Percentiles rank a stretch among this genome's conserved stretches.
phyloP scores from a whole-genome alignment of 192 early-diverging fungal genomes.

The Coemansia sp. region DNA sequence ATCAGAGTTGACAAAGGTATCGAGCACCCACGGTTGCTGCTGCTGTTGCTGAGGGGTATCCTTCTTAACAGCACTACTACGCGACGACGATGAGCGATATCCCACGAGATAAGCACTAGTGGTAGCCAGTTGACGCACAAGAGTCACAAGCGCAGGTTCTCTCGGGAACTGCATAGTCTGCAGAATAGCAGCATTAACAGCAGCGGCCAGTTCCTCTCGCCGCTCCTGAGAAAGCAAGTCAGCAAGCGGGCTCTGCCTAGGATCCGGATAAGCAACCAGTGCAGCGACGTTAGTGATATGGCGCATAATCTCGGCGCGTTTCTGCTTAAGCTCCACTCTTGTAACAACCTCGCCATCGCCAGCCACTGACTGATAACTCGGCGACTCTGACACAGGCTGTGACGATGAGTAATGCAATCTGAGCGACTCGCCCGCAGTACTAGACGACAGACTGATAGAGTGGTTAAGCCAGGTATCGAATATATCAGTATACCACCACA shows the following conservation, averaged over 20 bases:
- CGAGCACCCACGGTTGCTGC: slow-evolving; percentile 35
- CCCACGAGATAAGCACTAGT: slow-evolving; percentile 38
- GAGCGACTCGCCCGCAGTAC: neutral
- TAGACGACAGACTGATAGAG: slow-evolving; percentile 13
- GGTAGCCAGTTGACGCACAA: slow-evolving; percentile 45
- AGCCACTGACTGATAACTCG: too few relatives aligned
- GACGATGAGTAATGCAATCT: neutral
- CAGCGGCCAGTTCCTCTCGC: slow-evolving; percentile 27
- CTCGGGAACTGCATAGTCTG: slow-evolving; percentile 22
- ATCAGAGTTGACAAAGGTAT: slow-evolving; percentile 47
- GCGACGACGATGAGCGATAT: slow-evolving; percentile 17
- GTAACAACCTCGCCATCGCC: slow-evolving; percentile 14
- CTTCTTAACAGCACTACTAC: neutral
- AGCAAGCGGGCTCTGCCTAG: slow-evolving; percentile 29
- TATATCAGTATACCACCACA: slow-evolving; percentile 44
- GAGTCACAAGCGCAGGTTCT: slow-evolving; percentile 33
- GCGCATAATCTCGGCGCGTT: slow-evolving; percentile 39
- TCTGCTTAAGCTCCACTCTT: slow-evolving; percentile 33
- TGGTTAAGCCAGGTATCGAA: slow-evolving; percentile 42
- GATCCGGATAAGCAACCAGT: slow-evolving; percentile 39
- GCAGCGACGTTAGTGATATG: slow-evolving; percentile 48
- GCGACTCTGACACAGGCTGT: too few relatives aligned
- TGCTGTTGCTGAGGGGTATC: neutral
- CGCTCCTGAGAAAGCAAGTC: slow-evolving; percentile 31
- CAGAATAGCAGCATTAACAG: slow-evolving; percentile 43